These are phyloP conservation scores for Fusarium pininemorale DNA, from an alignment of 2,329 filamentous ascomycete species.

Conservation along the genomic window DNA sequence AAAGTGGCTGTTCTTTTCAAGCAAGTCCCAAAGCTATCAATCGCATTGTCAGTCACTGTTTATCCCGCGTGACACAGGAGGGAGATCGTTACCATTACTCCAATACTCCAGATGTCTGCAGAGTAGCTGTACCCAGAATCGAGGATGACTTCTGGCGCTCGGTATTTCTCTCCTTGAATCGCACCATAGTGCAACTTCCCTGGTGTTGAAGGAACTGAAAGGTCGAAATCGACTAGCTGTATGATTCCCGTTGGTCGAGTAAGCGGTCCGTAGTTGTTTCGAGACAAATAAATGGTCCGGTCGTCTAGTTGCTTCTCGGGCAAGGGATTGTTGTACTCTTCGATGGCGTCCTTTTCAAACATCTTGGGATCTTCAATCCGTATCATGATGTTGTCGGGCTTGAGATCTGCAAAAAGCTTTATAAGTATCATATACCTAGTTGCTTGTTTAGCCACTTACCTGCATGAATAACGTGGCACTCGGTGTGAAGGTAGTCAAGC, in stretches of 20 bases:
- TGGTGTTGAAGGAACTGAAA: not conserved
- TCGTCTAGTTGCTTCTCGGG: slow-evolving; percentile 27
- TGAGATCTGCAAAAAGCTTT: slow-evolving; percentile 10
- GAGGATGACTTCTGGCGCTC: slow-evolving; percentile 37
- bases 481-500: slow-evolving; percentile 37
- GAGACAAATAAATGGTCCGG: slow-evolving; percentile 35
- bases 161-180: slow-evolving; percentile 28
- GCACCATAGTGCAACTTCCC: slow-evolving; percentile 7
- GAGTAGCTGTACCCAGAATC: slow-evolving; percentile 29
- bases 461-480: slow-evolving; percentile 36
- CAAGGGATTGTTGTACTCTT: slow-evolving; percentile 35
- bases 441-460: not conserved
- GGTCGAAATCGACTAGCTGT: slow-evolving; percentile 33
- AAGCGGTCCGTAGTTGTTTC: slow-evolving; percentile 35
- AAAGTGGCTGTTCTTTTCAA: slow-evolving; percentile 13
- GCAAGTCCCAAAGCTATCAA: slow-evolving; percentile 15
- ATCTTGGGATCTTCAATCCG: slow-evolving; percentile 24
- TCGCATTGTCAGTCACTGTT: not conserved
- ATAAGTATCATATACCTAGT: fast-evolving
- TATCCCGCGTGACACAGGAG: fast-evolving
- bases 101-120: slow-evolving; percentile 39
- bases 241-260: slow-evolving; percentile 19
- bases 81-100: slow-evolving; percentile 25
- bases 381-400: slow-evolving; percentile 37
- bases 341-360: slow-evolving; percentile 23